Evolutionary conservation across 495 filamentous ascomycete species (phyloP).

Genomic region (Venustampulla echinocandica): DNA sequence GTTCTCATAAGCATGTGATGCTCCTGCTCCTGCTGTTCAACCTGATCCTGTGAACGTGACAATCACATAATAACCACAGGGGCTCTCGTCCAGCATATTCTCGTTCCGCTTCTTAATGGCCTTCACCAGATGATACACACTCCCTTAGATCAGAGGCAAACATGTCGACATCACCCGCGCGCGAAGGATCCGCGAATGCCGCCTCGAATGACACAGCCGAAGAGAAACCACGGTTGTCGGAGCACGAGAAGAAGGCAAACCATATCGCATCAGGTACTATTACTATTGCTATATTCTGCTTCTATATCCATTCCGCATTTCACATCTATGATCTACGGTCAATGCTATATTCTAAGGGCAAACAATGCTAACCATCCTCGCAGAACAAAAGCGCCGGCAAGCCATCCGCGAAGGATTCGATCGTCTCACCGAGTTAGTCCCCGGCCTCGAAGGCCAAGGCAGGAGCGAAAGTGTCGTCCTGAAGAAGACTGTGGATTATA

Average conservation of each 20-base stretch:
- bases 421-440: slow-evolving; percentile 70
- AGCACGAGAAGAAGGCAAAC: slow-evolving; percentile 84
- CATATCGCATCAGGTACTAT: slow-evolving; percentile 63
- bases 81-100: too few relatives aligned
- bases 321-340: too few relatives aligned
- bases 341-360: too few relatives aligned
- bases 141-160: neutral
- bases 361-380: neutral
- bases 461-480: slow-evolving; percentile 81
- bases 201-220: slow-evolving; percentile 22
- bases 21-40: too few relatives aligned
- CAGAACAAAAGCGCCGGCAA: slow-evolving; percentile 80
- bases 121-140: neutral
- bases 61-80: too few relatives aligned
- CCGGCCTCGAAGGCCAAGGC: slow-evolving; percentile 73
- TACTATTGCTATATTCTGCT: neutral
- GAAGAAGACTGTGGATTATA: slow-evolving; percentile 63
- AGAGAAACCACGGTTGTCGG: slow-evolving; percentile 70
- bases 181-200: slow-evolving; percentile 22
- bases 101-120: too few relatives aligned
- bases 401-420: slow-evolving; percentile 86
- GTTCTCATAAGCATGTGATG: too few relatives aligned
- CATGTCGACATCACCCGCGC: slow-evolving; percentile 20
- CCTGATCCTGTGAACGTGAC: too few relatives aligned
- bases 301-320: neutral